A percentile compares a stretch with the other conserved stretches of the same genome.
phyloP scores from a whole-genome alignment of 75 land plant genomes.

The Cupressus sempervirens region DNA sequence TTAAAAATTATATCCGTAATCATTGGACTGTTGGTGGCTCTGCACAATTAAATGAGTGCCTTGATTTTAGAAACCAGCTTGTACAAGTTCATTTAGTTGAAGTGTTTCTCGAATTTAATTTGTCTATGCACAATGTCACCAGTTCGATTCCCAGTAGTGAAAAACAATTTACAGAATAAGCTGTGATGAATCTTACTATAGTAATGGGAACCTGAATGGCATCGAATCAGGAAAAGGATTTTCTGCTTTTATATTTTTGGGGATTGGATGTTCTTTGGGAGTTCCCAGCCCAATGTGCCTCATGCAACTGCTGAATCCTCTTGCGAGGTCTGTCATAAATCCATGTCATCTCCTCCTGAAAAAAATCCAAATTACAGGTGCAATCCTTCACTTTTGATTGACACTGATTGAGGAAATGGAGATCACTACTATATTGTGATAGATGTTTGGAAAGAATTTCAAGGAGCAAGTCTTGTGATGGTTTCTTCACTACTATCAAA shows the following conservation, averaged over 20 bases:
- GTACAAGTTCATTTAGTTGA: conserved; percentile 60
- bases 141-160: not conserved
- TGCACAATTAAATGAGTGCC: conserved; percentile 21
- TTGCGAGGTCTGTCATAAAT: conserved; percentile 67
- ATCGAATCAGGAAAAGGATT: not conserved
- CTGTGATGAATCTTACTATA: not conserved
- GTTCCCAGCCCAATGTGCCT: conserved; percentile 82
- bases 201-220: not conserved
- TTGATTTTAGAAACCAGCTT: conserved; percentile 62
- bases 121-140: not conserved
- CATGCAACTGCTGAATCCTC: conserved; percentile 74
- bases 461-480: conserved; percentile 94
- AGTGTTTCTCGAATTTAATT: conserved; percentile 17
- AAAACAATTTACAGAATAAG: not conserved
- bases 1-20: conserved; percentile 55
- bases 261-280: conserved; percentile 82
- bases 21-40: conserved; percentile 30
- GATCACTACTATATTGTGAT: conserved; percentile 70
- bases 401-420: conserved; percentile 41
- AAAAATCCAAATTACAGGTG: conserved; percentile 88
- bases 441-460: conserved; percentile 92
- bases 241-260: conserved; percentile 74
- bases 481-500: conserved; percentile 65
- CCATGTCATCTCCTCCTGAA: conserved; percentile 57
- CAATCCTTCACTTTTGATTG: conserved; percentile 88